phyloP scores from a whole-genome alignment of 2,329 filamentous ascomycete species.

The Amauroascus verrucosus region DNA sequence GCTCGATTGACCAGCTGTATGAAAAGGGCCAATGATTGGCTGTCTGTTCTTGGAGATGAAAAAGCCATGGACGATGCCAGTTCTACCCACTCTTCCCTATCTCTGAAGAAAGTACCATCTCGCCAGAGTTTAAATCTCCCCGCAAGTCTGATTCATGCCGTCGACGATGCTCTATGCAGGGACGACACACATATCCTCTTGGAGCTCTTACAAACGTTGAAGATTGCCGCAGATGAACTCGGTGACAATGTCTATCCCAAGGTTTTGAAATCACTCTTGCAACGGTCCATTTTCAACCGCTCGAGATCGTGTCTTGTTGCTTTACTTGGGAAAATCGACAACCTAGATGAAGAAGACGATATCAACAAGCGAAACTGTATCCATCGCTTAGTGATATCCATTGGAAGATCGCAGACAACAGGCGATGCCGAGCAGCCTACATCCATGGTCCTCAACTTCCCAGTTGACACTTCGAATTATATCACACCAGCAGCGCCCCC shows the following conservation, averaged over 20 bases:
- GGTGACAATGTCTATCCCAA: constrained; percentile 61
- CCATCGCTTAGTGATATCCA: constrained; percentile 83
- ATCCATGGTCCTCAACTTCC: constrained; percentile 41
- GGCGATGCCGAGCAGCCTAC: constrained; percentile 44
- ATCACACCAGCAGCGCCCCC: constrained; percentile 69
- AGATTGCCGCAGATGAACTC: constrained; percentile 43
- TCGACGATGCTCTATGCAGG: constrained; percentile 33
- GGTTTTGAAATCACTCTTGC: constrained; percentile 35
- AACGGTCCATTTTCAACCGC: constrained; percentile 56
- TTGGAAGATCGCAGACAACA: constrained; percentile 61
- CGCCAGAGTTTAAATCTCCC: constrained; percentile 66
- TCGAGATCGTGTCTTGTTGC: constrained; percentile 60
- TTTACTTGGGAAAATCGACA: constrained; percentile 58
- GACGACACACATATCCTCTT: constrained; percentile 34
- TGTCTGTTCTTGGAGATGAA: constrained; percentile 68
- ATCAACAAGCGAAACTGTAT: constrained; percentile 91
- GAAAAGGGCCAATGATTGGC: constrained; percentile 77
- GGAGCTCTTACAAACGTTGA: constrained; percentile 49
- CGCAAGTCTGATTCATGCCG: constrained; percentile 39
- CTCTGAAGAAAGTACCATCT: constrained; percentile 65
- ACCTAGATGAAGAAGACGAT: constrained; percentile 76
- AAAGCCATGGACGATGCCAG: constrained; percentile 65
- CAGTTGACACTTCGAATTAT: constrained; percentile 55
- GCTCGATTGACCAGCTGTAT: constrained; percentile 47
- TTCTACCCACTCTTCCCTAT: constrained; percentile 58